Conservation (phyloP, 2,329 filamentous ascomycete genomes). For the Xylaria sp. region DNA sequence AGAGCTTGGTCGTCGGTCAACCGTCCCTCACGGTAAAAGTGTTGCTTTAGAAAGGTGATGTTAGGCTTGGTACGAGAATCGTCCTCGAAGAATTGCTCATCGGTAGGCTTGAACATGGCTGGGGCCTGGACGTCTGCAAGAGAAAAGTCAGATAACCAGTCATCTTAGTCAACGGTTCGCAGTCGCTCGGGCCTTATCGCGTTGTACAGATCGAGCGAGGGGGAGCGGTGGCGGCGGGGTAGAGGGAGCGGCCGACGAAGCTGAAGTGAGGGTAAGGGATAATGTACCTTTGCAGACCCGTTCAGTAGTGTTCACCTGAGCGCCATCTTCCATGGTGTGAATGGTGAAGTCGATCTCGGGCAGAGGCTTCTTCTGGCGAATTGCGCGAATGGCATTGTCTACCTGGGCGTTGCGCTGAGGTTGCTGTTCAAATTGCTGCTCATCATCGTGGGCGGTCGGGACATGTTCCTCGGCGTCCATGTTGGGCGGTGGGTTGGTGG, state of each 20-base stretch:
- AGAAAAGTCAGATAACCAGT: constrained; percentile 8
- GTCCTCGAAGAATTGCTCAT: constrained; percentile 93
- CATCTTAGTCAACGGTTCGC: constrained; percentile 2
- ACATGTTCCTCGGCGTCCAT: constrained; percentile 56
- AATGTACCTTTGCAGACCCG: constrained; percentile 98
- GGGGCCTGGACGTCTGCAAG: constrained; percentile 91
- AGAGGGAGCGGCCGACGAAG: constrained; percentile 7
- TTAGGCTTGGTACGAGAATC: constrained; percentile 87
- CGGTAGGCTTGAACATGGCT: constrained; percentile 87
- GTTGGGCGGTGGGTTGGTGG: constrained; percentile 40
- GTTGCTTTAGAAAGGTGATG: constrained; percentile 93
- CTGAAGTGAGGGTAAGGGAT: constrained; percentile 38
- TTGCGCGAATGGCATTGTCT: constrained; percentile 89
- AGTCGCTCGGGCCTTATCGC: too few species aligned
- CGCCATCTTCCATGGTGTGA: constrained; percentile 97
- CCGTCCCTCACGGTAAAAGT: constrained; percentile 96
- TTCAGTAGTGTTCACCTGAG: constrained; percentile 92
- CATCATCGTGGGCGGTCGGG: constrained; percentile 44
- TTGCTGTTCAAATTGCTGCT: constrained; percentile 40
- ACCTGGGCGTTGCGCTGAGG: constrained; percentile 64
- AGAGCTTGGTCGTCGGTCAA: constrained; percentile 96
- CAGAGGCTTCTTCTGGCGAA: constrained; percentile 91
- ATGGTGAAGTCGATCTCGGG: constrained; percentile 99
- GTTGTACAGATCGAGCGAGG: not conserved
- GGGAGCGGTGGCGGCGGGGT: constrained; percentile 30